Percentiles rank a stretch among this genome's conserved stretches.
Evolutionary conservation across 306 rosid genomes (phyloP).

Genomic region (Medicago ruthenica): DNA sequence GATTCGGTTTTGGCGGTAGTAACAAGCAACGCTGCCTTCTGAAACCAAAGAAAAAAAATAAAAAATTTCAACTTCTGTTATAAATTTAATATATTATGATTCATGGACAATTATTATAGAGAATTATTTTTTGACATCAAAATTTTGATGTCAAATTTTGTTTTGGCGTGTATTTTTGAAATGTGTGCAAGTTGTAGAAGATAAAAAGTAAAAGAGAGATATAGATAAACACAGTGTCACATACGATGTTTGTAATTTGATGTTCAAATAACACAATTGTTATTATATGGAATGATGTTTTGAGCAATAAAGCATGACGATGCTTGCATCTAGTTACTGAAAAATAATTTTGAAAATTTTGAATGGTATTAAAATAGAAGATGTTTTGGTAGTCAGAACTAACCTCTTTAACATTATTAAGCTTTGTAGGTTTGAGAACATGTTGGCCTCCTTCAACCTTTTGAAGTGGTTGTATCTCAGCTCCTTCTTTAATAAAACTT

Average conservation of each 20-base stretch:
- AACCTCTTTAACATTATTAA: slow-evolving; percentile 63
- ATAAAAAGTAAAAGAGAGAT: no score
- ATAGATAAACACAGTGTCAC: no score
- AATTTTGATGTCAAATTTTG: no score
- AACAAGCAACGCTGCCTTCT: slow-evolving; percentile 52
- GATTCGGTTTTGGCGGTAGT: slow-evolving; percentile 40
- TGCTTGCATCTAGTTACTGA: not conserved
- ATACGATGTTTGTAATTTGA: no score
- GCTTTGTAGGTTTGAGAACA: slow-evolving; percentile 48
- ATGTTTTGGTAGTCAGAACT: slow-evolving; percentile 28
- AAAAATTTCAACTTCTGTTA: not conserved
- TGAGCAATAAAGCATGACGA: slow-evolving; percentile 1
- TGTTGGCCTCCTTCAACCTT: slow-evolving; percentile 67
- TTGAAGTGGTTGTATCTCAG: slow-evolving; percentile 68
- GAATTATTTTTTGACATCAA: no score
- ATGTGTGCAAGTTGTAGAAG: no score
- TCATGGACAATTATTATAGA: not conserved
- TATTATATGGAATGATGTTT: slow-evolving; percentile 6
- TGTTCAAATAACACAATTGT: no score
- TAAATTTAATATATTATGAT: not conserved
- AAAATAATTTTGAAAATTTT: not conserved
- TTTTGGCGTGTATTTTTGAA: no score
- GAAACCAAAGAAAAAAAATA: slow-evolving; percentile 36
- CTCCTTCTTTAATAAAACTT: slow-evolving; percentile 64
- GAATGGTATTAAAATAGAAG: slow-evolving; percentile 1